Percentiles rank a stretch among this genome's conserved stretches.
Evolutionary conservation across 495 filamentous ascomycete genomes (phyloP).

Genomic region (Elaphomyces granulatus): DNA sequence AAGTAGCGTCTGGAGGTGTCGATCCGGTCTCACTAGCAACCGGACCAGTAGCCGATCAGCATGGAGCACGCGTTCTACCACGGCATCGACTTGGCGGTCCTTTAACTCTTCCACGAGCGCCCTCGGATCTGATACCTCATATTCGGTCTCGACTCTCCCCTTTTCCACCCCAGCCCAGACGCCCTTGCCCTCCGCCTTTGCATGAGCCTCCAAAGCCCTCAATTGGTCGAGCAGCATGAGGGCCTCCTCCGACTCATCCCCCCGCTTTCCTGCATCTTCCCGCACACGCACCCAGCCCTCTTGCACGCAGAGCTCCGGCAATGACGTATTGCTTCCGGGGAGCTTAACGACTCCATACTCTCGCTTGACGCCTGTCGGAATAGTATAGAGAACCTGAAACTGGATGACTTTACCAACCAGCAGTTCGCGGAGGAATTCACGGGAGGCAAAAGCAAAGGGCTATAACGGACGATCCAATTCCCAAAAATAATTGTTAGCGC

Average conservation of each 20-base stretch:
- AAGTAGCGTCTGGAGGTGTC: conserved; percentile 72
- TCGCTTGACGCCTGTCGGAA: conserved; percentile 62
- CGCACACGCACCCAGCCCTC: conserved; percentile 85
- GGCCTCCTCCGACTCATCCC: conserved; percentile 67
- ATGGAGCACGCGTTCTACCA: conserved; percentile 77
- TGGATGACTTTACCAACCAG: conserved; percentile 76
- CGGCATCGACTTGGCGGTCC: conserved; percentile 59
- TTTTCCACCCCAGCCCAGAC: conserved; percentile 45
- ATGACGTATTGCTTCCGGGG: conserved; percentile 48
- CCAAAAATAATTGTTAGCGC: too few species aligned
- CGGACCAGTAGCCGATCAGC: conserved; percentile 85
- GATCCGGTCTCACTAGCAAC: conserved; percentile 55
- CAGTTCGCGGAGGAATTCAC: conserved; percentile 74
- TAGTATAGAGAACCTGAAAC: conserved; percentile 68
- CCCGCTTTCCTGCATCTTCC: conserved; percentile 74
- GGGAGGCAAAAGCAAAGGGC: conserved; percentile 80
- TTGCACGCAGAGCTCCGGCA: conserved; percentile 67
- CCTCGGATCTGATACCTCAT: conserved; percentile 62
- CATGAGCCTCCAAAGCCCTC: conserved; percentile 61
- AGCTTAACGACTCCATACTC: conserved; percentile 75
- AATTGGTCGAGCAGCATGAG: conserved; percentile 58
- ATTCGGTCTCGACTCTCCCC: conserved; percentile 56
- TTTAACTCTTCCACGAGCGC: conserved; percentile 62
- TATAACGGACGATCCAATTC: conserved; percentile 19
- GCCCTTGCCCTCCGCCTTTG: conserved; percentile 62